Conservation (phyloP, 805 yeast species). For the Schizosaccharomyces octosporus region DNA sequence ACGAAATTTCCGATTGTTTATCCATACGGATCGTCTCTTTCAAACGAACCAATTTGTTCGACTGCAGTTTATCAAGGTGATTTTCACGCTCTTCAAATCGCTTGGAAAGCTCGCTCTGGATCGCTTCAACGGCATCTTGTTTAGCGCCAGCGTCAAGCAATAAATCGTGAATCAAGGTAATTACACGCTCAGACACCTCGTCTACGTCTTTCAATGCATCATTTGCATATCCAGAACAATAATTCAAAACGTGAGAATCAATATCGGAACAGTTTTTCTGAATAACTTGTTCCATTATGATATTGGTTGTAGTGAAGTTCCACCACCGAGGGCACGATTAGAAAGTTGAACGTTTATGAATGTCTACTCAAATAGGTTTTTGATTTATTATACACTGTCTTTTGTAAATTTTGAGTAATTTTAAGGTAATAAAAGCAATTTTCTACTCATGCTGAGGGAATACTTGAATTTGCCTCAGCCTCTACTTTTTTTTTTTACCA, state of each 20-base stretch:
- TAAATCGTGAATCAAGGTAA: constrained; percentile 16
- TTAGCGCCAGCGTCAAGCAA: constrained; percentile 69
- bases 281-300: background rate
- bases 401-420: no score
- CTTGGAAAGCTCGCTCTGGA: constrained; percentile 24
- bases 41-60: constrained; percentile 67
- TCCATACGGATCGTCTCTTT: constrained; percentile 37
- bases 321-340: background rate
- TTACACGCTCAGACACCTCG: background rate
- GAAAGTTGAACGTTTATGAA: background rate
- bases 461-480: no score
- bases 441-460: no score
- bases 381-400: no score
- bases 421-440: no score
- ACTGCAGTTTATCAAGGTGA: constrained; percentile 25
- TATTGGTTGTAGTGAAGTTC: background rate
- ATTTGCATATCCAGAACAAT: background rate
- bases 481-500: no score
- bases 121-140: constrained; percentile 24
- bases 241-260: background rate
- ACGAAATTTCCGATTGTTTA: constrained; percentile 43
- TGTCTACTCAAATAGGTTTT: no score
- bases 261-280: background rate
- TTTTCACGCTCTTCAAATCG: constrained; percentile 28
- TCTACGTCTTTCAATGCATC: background rate